Base-by-base conservation (phyloP, 129 eudicot species). In the Glebionis coronaria region DNA sequence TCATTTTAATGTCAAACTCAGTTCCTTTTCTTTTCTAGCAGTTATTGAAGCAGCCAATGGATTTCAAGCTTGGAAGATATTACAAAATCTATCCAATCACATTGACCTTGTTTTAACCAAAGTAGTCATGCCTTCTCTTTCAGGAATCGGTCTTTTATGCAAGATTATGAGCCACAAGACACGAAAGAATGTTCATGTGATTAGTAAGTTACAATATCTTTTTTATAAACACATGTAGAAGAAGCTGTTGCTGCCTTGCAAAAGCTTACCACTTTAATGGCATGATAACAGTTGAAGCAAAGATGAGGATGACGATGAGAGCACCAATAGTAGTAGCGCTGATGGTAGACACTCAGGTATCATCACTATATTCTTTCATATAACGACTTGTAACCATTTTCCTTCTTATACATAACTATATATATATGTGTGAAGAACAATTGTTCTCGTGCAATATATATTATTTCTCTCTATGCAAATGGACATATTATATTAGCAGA, bases 21-120 rank as follows among this genome's bases (percentile, higher is more conserved):
- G 40, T 9, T 18, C 11, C 42, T 0, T 74, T 56, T 72, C 27
- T 50, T 77, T 50, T 58, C 52, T 78, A 72, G 73, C 88, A 90
- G 97, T 90, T 50, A 72, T 82, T 63, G 81, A 78, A 63, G 97
- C 95, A 79, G 88, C 95, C 38, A 87, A 87, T 63, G 95, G 97
- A 57, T 25, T 87, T 31, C 87, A 90, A 76, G 97, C 95, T 40
- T 87, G 90, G 95, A 84, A 79, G 79, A 76, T 87, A 66, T 27
- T 90, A 56, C 84, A 82, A 82, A 81, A 90, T 67, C 65, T 81
- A 44, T 80, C 67, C 75, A 84, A 63, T 76, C 95, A 82, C 63
- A 77, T 90, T 65, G 97, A 90, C 84, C 66, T 87, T 71, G 84
- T 90, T 63, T 77, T 90, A 65, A 84, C 92, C 16, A 95, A 90